phyloP scores from a whole-genome alignment of 2,329 filamentous ascomycete genomes.

The Paecilomyces dactylethromorphus region DNA sequence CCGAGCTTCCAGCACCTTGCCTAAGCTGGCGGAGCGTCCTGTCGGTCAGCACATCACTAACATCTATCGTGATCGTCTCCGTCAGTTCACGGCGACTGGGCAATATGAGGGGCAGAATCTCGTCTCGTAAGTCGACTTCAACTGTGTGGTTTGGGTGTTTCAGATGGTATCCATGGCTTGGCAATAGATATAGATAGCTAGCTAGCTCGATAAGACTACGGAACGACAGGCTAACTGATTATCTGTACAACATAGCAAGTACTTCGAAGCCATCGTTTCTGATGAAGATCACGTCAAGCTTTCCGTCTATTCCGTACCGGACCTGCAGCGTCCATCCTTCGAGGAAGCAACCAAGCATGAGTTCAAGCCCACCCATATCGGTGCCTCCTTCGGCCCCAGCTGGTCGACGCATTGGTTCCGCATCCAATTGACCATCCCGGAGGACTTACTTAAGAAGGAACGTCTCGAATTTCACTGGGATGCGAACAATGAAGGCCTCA shows the following conservation, averaged over 20 bases:
- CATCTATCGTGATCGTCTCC: constrained; percentile 79
- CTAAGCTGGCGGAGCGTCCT: constrained; percentile 45
- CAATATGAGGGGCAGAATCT: constrained; percentile 74
- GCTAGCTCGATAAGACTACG: not conserved
- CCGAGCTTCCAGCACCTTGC: constrained; percentile 38
- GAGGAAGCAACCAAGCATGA: constrained; percentile 70
- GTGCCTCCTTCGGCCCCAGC: constrained; percentile 79
- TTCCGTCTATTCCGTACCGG: constrained; percentile 76
- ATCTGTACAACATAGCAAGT: constrained; percentile 48
- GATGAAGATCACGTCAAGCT: constrained; percentile 76
- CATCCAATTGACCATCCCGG: constrained; percentile 69
- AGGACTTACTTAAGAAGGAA: constrained; percentile 65
- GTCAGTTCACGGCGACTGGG: constrained; percentile 70
- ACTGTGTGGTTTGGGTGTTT: not conserved
- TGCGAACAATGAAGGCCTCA: constrained; percentile 84
- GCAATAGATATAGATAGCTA: not conserved
- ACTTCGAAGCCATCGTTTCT: constrained; percentile 60
- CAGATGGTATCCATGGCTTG: not conserved
- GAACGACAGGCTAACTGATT: constrained; percentile 1
- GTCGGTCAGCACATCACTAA: constrained; percentile 74
- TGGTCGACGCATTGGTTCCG: constrained; percentile 99
- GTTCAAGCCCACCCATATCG: constrained; percentile 68
- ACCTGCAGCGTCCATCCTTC: constrained; percentile 75
- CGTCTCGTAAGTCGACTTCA: constrained; percentile 53
- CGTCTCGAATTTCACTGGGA: constrained; percentile 97